Base-by-base conservation (phyloP, 1,139 yeast genomes). In the Candida tropicalis region DNA sequence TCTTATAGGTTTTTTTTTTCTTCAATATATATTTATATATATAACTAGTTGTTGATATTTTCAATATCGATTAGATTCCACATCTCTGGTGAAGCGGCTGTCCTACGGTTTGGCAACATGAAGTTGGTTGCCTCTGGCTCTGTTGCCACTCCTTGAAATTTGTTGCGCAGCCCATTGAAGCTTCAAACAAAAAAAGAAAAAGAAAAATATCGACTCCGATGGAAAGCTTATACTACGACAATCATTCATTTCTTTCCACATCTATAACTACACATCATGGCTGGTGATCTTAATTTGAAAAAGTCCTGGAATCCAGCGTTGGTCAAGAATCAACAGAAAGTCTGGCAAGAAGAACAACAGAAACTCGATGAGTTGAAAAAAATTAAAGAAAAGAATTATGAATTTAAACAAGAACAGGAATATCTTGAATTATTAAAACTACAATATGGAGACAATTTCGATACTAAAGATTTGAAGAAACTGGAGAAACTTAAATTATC, bases 261-360 rank as follows among this genome's bases (percentile, higher is more conserved):
- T 22, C 26, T 15, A 17, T 12, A 2, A 26, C 24, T 7, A 16
- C 17, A 7, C 25, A 45, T 17, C 17, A 73, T 73, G 78, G 88
- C 95, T 1, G 90, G 95, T 6, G 96, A 91, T 63, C 72, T 91
- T 51, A 91, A 91, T 60, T 65, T 90, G 46, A 86, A 91, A 65
- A 93, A 93, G 63, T 91, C 98, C 47, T 93, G 98, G 98, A 90
- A 91, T 62, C 97, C 98, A 3, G 91, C 87, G 34, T 72, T 88
- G 40, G 71, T 87, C 55, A 87, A 87, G 64, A 93, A 93, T 70
- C 91, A 86, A 65, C 84, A 83, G 54, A 86, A 84, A 58, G 93
- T 91, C 26, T 87, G 96, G 95, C 75, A 82, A 54, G 76, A 73
- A 45, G 98, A 93, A 58, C 91, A 89, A 57, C 84, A 84, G 41